These are phyloP conservation scores for Russula abietina DNA, from an alignment of 768 basidiomycete species.

Conservation along the genomic window DNA sequence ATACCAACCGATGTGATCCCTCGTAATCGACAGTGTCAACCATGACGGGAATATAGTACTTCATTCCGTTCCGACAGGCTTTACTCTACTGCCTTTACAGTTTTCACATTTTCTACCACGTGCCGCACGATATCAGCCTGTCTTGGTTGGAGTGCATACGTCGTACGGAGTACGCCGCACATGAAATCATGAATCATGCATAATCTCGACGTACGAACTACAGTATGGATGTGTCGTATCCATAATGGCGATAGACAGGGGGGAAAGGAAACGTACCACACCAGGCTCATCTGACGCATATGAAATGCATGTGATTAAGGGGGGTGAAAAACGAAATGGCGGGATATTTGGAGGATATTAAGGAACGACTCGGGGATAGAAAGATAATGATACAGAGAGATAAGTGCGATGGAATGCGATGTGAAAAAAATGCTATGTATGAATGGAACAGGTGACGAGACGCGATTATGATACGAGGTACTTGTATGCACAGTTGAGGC, in stretches of 20 bases:
- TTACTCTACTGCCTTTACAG: too few species aligned
- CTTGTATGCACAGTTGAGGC: neutral
- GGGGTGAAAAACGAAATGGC: neutral
- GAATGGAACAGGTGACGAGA: slow-evolving; percentile 8
- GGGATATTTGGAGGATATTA: slow-evolving; percentile 4
- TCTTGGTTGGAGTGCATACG: neutral
- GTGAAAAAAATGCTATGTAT: slow-evolving; percentile 5
- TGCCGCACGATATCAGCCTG: neutral
- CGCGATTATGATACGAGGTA: slow-evolving; percentile 2
- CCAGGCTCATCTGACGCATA: slow-evolving; percentile 10
- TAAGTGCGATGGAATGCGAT: slow-evolving; percentile 11
- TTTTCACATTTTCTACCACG: too few species aligned
- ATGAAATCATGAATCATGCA: slow-evolving; percentile 10
- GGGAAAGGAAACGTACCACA: neutral
- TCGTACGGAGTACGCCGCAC: slow-evolving; percentile 1
- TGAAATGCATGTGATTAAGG: slow-evolving; percentile 9
- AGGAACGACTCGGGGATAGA: slow-evolving; percentile 12
- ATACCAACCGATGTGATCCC: neutral
- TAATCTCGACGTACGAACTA: slow-evolving; percentile 4
- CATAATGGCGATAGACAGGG: neutral
- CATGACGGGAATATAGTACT: neutral
- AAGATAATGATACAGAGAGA: slow-evolving; percentile 19
- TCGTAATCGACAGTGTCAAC: neutral
- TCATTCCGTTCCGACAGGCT: neutral
- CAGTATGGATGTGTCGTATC: neutral